Evolutionary conservation across 225 moss, liverwort and hornwort genomes (phyloP).

Genomic region (Thuidium tamariscinum): DNA sequence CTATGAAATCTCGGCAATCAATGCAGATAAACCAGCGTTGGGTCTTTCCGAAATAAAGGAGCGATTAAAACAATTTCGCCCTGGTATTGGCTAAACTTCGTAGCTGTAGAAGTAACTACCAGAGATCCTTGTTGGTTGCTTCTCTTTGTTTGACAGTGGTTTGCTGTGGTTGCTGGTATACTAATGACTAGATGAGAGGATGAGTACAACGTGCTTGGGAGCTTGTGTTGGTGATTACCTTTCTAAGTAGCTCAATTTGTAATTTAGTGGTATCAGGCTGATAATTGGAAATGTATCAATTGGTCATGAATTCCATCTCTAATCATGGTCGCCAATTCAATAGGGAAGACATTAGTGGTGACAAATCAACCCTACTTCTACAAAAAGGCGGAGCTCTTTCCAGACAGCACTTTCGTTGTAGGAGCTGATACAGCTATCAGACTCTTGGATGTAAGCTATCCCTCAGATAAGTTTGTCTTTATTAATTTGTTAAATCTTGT

Average conservation of each 20-base stretch:
- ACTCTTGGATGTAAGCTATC: conserved; percentile 60
- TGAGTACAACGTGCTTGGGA: neutral
- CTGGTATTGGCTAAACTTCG: conserved; percentile 19
- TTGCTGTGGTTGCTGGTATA: neutral
- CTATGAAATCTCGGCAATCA: conserved; percentile 82
- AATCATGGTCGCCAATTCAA: neutral
- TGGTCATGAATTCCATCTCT: neutral
- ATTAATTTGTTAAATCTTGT: neutral
- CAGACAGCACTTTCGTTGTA: conserved; percentile 88
- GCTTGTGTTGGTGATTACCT: neutral
- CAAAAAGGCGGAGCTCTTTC: conserved; percentile 89
- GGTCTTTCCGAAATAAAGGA: conserved; percentile 39
- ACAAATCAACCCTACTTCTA: conserved; percentile 92
- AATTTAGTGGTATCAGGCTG: neutral
- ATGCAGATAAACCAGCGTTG: conserved; percentile 94
- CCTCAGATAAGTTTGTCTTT: neutral
- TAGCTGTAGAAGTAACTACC: neutral
- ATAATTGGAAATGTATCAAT: neutral
- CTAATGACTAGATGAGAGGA: neutral
- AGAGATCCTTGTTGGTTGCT: neutral
- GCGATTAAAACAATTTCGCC: conserved; percentile 55
- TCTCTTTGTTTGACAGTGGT: neutral
- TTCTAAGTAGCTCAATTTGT: neutral
- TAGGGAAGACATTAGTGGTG: conserved; percentile 68
- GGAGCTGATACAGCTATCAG: conserved; percentile 81